Base-by-base conservation (phyloP, 305 asterid species). In the Rubia peregrina region DNA sequence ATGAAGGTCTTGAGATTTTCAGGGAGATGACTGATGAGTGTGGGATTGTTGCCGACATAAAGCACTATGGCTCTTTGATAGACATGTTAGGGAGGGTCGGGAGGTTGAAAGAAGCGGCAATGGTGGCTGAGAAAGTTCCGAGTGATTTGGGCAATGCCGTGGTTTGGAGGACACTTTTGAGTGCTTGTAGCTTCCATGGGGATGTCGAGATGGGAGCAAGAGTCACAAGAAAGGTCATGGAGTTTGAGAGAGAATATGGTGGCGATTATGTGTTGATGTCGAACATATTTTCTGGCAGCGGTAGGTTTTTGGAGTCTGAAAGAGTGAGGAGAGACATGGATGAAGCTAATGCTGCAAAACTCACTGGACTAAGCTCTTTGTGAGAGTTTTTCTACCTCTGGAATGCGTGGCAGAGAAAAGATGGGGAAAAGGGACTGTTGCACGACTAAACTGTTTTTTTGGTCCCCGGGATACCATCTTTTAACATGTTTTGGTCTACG, bases 111-210 rank as follows among this genome's bases (percentile, higher is more conserved):
- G 66, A 61, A 30, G 66, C 66, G 0, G 66, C 16, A 61, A 61
- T 33, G 21, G 38, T 61, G 19, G 66, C 66, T 0, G 21, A 33
- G 66, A 7, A 33, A 14, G 41, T 61, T 5, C 66, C 66, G 2
- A 14, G 66, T 30, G 44, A 33, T 61, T 38, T 61, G 42, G n/a
- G 66, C 42, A 61, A 61, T 61, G 19, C 44, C 1, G 66, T 61
- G 40, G 66, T 61, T 12, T 61, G 66, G 66, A 61, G 66, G 21
- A 61, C 66, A 16, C 66, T 61, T 30, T 30, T 61, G 43, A 61
- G 66, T 16, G 66, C 66, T 61, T 61, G 66, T 61, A 30, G 66
- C 41, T 61, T 61, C 66, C 66, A 61, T 33, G 66, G 66, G n/a
- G 43, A 61, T 61, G 66, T 61, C 30, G 66, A 61, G 66, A 61